Percentiles rank a stretch among this genome's conserved stretches.
phyloP scores from a whole-genome alignment of 2,329 filamentous ascomycete genomes.

The Bipolaris bicolor region DNA sequence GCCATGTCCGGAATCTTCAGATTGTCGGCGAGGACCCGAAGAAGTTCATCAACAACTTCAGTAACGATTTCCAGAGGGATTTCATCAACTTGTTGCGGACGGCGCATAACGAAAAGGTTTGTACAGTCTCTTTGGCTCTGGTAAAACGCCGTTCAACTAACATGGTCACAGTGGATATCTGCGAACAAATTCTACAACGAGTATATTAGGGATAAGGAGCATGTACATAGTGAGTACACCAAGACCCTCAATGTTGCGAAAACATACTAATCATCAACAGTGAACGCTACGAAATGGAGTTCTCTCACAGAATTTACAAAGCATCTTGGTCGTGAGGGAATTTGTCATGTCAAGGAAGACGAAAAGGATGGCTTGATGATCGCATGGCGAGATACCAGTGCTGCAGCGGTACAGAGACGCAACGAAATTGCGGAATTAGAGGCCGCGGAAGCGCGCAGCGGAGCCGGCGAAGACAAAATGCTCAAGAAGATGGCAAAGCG shows the following conservation, averaged over 20 bases:
- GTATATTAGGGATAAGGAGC: conserved; percentile 74
- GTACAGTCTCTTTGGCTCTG: not conserved
- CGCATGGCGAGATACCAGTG: conserved; percentile 89
- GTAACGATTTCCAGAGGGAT: conserved; percentile 78
- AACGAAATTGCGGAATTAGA: conserved; percentile 85
- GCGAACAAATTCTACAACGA: conserved; percentile 96
- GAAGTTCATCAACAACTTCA: conserved; percentile 82
- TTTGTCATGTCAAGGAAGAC: conserved; percentile 84
- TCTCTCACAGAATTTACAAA: conserved; percentile 91
- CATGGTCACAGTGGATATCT: conserved; percentile 64
- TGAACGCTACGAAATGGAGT: conserved; percentile 92
- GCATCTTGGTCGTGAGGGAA: conserved; percentile 80
- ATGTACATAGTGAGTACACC: conserved; percentile 68
- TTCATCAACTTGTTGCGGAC: conserved; percentile 80
- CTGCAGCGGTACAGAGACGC: conserved; percentile 78
- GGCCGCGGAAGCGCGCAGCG: conserved; percentile 85
- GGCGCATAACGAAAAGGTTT: conserved; percentile 80
- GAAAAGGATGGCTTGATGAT: conserved; percentile 85
- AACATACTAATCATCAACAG: not conserved
- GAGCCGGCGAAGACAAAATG: conserved; percentile 83
- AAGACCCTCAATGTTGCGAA: no score
- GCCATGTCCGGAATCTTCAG: conserved; percentile 74
- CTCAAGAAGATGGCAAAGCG: conserved; percentile 83
- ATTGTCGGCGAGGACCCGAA: conserved; percentile 90
- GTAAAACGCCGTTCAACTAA: not conserved